Evolutionary conservation across 2,329 filamentous ascomycete species (phyloP), one percentile per base, ranked within the genome.

Genomic region (Akanthomyces dipterigenus): DNA sequence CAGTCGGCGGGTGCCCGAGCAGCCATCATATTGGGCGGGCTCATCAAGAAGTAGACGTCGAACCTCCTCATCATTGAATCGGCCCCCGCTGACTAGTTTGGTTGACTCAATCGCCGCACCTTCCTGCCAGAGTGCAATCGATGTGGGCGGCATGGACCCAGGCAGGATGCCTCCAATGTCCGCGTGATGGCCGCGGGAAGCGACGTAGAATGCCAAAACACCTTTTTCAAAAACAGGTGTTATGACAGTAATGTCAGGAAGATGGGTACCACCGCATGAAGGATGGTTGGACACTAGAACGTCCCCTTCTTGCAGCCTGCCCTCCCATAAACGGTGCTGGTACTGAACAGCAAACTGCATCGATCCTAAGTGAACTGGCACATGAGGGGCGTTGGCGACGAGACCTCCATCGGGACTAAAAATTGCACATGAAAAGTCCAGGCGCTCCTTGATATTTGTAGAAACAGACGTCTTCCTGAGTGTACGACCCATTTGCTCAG

Each of bases 71-170:
- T 96, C 91, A 67, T 95, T 86, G 75, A 96, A 93, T 22, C 85
- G 79, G 12, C 90, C 90, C 66, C 89, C 85, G 9, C 85, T 87
- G 3, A 95, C 89, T 2, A 96, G 79, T 74, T 93, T 84, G 68
- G 87, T 84, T 3, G 81, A 83, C 67, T 83, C 83, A 67, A 88
- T 86, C 1, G 83, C 78, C 1, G 85, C 85, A 2, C 86, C 86
- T 72, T 88, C 86, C 68, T 88, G 82, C 70, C 77, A 86, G 3
- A 88, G 77, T 64, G 85, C 82, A 24, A 84, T 82, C 0, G 87
- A 90, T 64, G 89, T 84, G 2, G 90, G 88, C 2, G 91, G 91
- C 91, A 95, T 95, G 1, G 87, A 90, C 0, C 90, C 90, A 0
- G 90, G 89, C 0, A 91, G 79, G 49, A 93, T 92, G 9, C 91